phyloP scores from a whole-genome alignment of 805 yeast species.

The Nakazawaea holstii region DNA sequence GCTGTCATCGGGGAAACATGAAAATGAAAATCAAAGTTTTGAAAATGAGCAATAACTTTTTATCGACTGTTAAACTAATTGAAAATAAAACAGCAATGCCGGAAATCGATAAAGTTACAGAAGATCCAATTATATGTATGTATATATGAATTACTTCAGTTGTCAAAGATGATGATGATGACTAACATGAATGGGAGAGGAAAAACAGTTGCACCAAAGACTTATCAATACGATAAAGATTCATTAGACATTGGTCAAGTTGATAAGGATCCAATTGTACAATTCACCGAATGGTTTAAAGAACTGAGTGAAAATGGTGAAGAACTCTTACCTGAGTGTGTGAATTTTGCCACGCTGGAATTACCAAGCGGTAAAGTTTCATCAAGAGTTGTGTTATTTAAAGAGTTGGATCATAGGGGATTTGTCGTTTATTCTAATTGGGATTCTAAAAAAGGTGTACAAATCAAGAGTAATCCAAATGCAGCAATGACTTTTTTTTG shows the following conservation, averaged over 20 bases:
- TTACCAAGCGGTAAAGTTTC: conserved; percentile 90
- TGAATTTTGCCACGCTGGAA: conserved; percentile 83
- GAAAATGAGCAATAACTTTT: background rate
- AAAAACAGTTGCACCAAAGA: conserved; percentile 68
- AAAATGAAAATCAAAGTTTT: background rate
- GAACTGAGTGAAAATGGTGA: conserved; percentile 54
- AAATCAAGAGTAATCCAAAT: conserved; percentile 63
- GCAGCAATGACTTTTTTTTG: conserved; percentile 89
- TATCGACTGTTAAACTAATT: background rate
- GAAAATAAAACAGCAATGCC: background rate
- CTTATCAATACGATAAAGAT: conserved; percentile 78
- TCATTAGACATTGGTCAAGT: conserved; percentile 52
- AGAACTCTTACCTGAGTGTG: conserved; percentile 73
- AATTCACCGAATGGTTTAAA: conserved; percentile 81
- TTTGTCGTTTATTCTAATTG: conserved; percentile 89
- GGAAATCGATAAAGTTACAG: conserved; percentile 9
- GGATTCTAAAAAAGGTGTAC: conserved; percentile 80
- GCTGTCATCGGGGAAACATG: background rate
- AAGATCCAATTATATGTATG: conserved; percentile 25
- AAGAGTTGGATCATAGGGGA: conserved; percentile 83
- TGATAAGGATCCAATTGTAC: conserved; percentile 57
- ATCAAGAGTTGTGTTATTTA: conserved; percentile 77
- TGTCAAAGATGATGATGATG: background rate
- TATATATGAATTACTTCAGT: background rate
- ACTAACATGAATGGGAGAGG: conserved; percentile 10